Conservation (phyloP, 495 filamentous ascomycete genomes). For the Coniosporium apollinis region DNA sequence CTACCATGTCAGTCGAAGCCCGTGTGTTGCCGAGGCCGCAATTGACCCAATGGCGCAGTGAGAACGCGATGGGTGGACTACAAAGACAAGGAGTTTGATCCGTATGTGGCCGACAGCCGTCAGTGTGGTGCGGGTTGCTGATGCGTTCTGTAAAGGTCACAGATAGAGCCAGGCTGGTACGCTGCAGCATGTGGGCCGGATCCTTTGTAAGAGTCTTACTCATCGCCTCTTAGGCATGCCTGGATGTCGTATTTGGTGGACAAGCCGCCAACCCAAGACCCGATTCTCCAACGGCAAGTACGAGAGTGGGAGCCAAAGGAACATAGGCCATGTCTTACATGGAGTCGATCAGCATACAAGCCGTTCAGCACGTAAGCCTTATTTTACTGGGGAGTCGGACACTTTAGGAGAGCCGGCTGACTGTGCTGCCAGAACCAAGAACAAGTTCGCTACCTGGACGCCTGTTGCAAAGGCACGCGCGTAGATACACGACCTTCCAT, state of each 20-base stretch:
- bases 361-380: constrained; percentile 78
- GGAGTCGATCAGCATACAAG: constrained; percentile 63
- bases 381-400: not conserved
- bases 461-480: constrained; percentile 19
- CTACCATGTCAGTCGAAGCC: constrained; percentile 53
- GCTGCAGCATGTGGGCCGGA: constrained; percentile 7
- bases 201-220: not conserved
- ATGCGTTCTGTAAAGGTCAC: constrained; percentile 33
- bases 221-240: constrained; percentile 69
- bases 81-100: constrained; percentile 69
- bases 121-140: not conserved
- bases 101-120: constrained; percentile 36
- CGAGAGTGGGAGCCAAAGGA: constrained; percentile 60
- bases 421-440: constrained; percentile 16
- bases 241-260: constrained; percentile 94
- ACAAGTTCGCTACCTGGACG: constrained; percentile 22
- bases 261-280: constrained; percentile 64
- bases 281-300: constrained; percentile 43
- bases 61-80: constrained; percentile 98
- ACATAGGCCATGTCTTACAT: constrained; percentile 60
- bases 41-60: constrained; percentile 35
- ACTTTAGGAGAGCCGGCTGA: constrained; percentile 11
- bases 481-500: no score
- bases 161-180: constrained; percentile 90
- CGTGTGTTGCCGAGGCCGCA: not conserved